These are phyloP conservation scores for Pseudogymnoascus sp. DNA, from an alignment of 2,329 filamentous ascomycete species.

Conservation along the genomic window DNA sequence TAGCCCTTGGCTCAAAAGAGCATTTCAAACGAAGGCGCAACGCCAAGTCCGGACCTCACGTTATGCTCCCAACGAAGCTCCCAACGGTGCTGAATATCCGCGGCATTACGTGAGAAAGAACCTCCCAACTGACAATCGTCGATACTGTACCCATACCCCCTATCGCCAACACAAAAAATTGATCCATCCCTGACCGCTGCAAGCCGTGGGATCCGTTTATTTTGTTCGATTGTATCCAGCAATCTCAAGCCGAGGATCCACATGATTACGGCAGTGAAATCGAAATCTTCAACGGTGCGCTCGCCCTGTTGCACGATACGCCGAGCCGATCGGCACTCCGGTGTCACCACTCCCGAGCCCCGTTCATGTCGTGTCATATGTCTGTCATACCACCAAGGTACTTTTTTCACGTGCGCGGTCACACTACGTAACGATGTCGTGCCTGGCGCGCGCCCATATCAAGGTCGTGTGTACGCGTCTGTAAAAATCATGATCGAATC, in stretches of 20 bases:
- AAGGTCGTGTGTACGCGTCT: background rate
- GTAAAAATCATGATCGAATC: background rate
- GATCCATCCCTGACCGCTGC: background rate
- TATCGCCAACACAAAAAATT: background rate
- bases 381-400: slow-evolving; percentile 8
- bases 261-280: background rate
- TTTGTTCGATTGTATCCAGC: background rate
- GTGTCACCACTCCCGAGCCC: background rate
- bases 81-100: too few species aligned
- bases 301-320: background rate
- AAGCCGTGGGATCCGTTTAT: background rate
- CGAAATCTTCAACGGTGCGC: background rate
- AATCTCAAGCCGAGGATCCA: slow-evolving; percentile 8
- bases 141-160: background rate
- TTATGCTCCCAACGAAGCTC: background rate
- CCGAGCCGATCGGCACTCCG: background rate
- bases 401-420: background rate
- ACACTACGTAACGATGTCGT: slow-evolving; percentile 2
- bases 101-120: slow-evolving; percentile 4
- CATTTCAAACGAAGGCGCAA: background rate
- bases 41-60: background rate
- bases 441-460: background rate
- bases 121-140: background rate
- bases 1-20: background rate
- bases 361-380: background rate